phyloP scores from a whole-genome alignment of 2,329 filamentous ascomycete genomes.

The Massarina eburnea region DNA sequence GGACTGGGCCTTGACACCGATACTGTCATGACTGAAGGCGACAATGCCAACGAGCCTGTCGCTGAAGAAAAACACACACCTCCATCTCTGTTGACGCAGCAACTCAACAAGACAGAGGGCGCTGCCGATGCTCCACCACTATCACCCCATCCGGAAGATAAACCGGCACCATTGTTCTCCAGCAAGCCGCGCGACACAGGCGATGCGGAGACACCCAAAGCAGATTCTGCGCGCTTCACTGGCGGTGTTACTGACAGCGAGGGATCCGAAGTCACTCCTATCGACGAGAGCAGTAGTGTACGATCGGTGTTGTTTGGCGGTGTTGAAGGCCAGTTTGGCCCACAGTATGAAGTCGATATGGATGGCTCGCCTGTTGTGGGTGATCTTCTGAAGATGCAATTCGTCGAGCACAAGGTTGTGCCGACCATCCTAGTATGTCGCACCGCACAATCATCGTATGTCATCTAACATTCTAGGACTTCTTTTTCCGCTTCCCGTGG shows the following conservation, averaged over 20 bases:
- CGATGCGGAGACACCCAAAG: conserved; percentile 26
- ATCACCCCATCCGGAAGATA: conserved; percentile 65
- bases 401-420: conserved; percentile 91
- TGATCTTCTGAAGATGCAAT: conserved; percentile 92
- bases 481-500: conserved; percentile 99
- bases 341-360: conserved; percentile 59
- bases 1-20: conserved; percentile 63
- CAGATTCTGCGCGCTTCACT: conserved; percentile 33
- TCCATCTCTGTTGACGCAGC: conserved; percentile 47
- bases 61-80: conserved; percentile 26
- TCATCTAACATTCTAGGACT: conserved; percentile 61
- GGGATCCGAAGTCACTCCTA: conserved; percentile 39
- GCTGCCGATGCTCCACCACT: conserved; percentile 36
- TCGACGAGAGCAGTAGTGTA: conserved; percentile 37
- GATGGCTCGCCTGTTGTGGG: conserved; percentile 81
- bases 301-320: conserved; percentile 40
- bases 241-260: conserved; percentile 29
- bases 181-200: conserved; percentile 39
- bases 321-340: conserved; percentile 27
- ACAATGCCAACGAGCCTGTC: conserved; percentile 19
- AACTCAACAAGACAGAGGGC: conserved; percentile 40
- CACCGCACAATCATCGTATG: background rate
- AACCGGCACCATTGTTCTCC: conserved; percentile 67
- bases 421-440: conserved; percentile 85
- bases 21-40: conserved; percentile 49